A percentile compares a stretch with the other conserved stretches of the same genome.
phyloP scores from a whole-genome alignment of 768 basidiomycete species.

The Lactarius sanguifluus region DNA sequence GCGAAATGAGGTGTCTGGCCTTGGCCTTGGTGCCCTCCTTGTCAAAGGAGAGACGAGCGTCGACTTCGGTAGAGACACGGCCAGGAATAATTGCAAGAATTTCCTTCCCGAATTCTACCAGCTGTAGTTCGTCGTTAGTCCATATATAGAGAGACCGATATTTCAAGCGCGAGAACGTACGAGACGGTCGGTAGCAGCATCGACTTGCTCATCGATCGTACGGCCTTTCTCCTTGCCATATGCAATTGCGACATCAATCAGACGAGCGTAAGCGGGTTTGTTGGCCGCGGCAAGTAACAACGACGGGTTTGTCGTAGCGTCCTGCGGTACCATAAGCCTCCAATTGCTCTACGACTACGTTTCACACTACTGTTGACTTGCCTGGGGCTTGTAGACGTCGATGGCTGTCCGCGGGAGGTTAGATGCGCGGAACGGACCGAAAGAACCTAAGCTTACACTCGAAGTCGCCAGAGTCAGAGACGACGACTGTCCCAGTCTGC shows the following conservation, averaged over 20 bases:
- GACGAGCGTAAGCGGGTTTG: slow-evolving; percentile 79
- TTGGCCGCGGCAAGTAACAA: slow-evolving; percentile 91
- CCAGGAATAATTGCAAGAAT: slow-evolving; percentile 96
- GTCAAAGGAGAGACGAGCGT: slow-evolving; percentile 96
- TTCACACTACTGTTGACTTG: slow-evolving; percentile 33
- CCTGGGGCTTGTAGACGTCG: slow-evolving; percentile 95
- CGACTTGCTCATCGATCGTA: slow-evolving; percentile 68
- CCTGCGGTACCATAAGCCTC: slow-evolving; percentile 45
- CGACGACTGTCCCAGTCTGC: slow-evolving; percentile 91
- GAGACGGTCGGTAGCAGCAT: slow-evolving; percentile 84
- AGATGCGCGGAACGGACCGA: slow-evolving; percentile 20
- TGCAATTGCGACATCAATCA: slow-evolving; percentile 74
- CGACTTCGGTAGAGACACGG: slow-evolving; percentile 98
- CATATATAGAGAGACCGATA: slow-evolving; percentile 1
- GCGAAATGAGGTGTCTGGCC: slow-evolving; percentile 86
- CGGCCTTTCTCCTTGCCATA: slow-evolving; percentile 82
- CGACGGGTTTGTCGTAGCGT: slow-evolving; percentile 98
- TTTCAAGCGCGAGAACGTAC: slow-evolving; percentile 46
- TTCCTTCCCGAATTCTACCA: slow-evolving; percentile 96
- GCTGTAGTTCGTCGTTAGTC: slow-evolving; percentile 45
- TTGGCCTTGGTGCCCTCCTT: slow-evolving; percentile 90
- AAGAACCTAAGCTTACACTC: slow-evolving; percentile 50
- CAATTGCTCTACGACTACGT: not conserved
- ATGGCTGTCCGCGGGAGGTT: slow-evolving; percentile 56
- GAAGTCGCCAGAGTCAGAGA: slow-evolving; percentile 97